phyloP scores from a whole-genome alignment of 768 basidiomycete species.

The Imleria badia region DNA sequence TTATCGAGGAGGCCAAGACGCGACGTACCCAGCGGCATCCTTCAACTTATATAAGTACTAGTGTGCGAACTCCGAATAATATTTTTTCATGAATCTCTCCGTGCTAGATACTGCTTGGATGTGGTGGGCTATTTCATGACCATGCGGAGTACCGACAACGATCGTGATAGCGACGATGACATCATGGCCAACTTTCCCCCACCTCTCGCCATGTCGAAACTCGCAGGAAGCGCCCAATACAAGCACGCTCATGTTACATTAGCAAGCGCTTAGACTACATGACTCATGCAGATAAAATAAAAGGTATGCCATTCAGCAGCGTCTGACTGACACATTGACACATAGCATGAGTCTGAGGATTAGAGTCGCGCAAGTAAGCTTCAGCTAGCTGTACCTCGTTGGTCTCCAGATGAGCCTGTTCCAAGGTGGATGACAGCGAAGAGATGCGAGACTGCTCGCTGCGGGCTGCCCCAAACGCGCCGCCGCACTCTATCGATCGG shows the following conservation, averaged over 20 bases:
- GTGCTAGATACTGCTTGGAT: too few species aligned
- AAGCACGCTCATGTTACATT: not conserved
- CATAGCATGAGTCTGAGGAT: not conserved
- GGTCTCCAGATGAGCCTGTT: not conserved
- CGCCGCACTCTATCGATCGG: not conserved
- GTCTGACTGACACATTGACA: not conserved
- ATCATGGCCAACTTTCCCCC: too few species aligned
- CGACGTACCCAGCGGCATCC: too few species aligned
- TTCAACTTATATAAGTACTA: too few species aligned
- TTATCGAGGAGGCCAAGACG: too few species aligned
- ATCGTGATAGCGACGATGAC: too few species aligned
- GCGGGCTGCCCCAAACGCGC: not conserved
- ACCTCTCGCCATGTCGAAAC: not conserved
- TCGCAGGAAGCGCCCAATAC: not conserved
- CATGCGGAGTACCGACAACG: too few species aligned
- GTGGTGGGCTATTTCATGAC: not conserved
- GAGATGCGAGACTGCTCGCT: slow-evolving; percentile 1
- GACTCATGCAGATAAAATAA: not conserved
- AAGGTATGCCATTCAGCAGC: not conserved
- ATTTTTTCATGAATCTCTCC: not conserved
- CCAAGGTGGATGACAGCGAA: slow-evolving; percentile 1
- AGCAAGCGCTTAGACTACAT: not conserved
- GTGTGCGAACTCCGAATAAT: not conserved
- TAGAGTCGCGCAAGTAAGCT: slow-evolving; percentile 1
- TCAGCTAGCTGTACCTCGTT: not conserved